These are phyloP conservation scores for Lagenaria siceraria DNA, from an alignment of 306 rosid genomes.

Conservation along the genomic window DNA sequence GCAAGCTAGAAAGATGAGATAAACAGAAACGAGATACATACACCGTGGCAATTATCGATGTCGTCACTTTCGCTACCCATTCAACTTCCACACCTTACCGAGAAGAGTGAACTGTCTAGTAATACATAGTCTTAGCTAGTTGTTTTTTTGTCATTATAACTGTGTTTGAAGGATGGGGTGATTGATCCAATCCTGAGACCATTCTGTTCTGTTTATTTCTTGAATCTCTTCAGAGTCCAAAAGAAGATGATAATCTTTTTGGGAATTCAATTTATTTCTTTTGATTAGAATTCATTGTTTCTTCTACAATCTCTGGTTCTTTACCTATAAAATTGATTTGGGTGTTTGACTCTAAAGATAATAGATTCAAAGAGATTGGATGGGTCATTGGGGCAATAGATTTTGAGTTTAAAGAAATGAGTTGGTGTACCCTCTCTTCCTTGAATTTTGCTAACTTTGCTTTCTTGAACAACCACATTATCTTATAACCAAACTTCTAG, in stretches of 20 bases:
- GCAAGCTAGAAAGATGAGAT: constrained; percentile 75
- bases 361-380: not conserved
- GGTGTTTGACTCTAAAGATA: not conserved
- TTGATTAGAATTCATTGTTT: not conserved
- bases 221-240: not conserved
- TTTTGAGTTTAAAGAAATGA: not conserved
- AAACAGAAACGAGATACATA: not conserved
- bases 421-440: not conserved
- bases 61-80: not conserved
- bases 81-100: not conserved
- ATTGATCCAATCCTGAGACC: not conserved
- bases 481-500: not conserved
- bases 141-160: not conserved
- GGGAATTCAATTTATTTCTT: not conserved
- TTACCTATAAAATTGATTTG: not conserved
- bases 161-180: not conserved
- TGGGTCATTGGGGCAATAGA: not conserved
- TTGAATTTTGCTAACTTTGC: not conserved
- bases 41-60: constrained; percentile 5
- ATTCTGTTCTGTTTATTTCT: not conserved
- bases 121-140: not conserved
- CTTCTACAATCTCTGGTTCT: not conserved
- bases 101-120: not conserved
- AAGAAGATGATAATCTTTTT: not conserved
- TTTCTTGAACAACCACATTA: not conserved